A percentile compares a stretch with the other conserved stretches of the same genome.
Conservation (phyloP, 495 filamentous ascomycete genomes). For the Durotheca rogersii region DNA sequence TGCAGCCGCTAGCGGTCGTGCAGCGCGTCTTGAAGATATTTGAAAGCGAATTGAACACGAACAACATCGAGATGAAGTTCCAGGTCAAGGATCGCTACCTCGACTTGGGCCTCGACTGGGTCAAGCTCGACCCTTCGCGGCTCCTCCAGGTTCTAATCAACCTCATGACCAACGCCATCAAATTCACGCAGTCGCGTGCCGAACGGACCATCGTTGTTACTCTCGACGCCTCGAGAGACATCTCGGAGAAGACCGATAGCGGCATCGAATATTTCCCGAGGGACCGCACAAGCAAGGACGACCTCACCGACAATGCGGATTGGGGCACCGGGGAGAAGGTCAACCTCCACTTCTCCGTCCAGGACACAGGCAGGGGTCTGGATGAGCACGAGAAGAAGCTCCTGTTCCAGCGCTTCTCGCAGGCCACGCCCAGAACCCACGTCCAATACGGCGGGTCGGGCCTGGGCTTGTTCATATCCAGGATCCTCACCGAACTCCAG, state of each 20-base stretch:
- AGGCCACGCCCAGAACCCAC: slow-evolving; percentile 73
- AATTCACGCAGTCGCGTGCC: slow-evolving; percentile 65
- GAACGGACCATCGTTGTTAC: slow-evolving; percentile 66
- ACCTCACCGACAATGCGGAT: slow-evolving; percentile 56
- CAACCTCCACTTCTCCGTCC: slow-evolving; percentile 73
- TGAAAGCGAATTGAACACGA: slow-evolving; percentile 70
- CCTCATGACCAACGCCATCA: slow-evolving; percentile 77
- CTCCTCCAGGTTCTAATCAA: slow-evolving; percentile 80
- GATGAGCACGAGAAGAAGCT: slow-evolving; percentile 70
- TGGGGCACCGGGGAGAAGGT: slow-evolving; percentile 70
- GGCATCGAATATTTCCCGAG: slow-evolving; percentile 56
- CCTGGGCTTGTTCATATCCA: slow-evolving; percentile 78
- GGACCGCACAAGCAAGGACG: slow-evolving; percentile 48
- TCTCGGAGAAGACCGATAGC: slow-evolving; percentile 45
- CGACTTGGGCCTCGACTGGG: slow-evolving; percentile 68
- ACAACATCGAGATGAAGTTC: slow-evolving; percentile 71
- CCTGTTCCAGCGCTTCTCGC: slow-evolving; percentile 79
- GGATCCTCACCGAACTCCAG: slow-evolving; percentile 75
- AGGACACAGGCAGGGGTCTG: slow-evolving; percentile 77
- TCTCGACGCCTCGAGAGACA: slow-evolving; percentile 62
- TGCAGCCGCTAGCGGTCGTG: slow-evolving; percentile 68
- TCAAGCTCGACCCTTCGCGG: slow-evolving; percentile 73
- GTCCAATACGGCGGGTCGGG: slow-evolving; percentile 82
- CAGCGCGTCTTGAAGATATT: slow-evolving; percentile 77
- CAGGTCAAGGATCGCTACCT: slow-evolving; percentile 63